These are phyloP conservation scores for Nicotiana noctiflora DNA, from an alignment of 257 asterid species.

Conservation along the genomic window DNA sequence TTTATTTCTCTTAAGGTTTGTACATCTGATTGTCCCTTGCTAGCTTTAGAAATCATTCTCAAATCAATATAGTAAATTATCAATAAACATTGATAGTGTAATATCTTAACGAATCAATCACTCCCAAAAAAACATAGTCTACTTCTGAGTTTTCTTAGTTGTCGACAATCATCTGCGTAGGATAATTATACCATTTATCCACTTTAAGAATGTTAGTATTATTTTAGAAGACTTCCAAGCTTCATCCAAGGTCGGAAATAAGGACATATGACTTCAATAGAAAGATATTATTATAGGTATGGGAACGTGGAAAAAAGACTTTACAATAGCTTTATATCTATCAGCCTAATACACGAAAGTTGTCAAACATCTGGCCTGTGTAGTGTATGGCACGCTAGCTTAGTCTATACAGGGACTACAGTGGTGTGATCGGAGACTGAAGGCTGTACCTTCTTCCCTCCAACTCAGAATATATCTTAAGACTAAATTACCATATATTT, in stretches of 20 bases:
- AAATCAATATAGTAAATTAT: too few relatives aligned
- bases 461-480: conserved; percentile 34
- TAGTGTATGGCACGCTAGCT: conserved; percentile 22
- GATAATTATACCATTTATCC: too few relatives aligned
- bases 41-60: too few relatives aligned
- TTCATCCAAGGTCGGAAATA: not conserved
- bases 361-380: conserved; percentile 20
- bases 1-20: too few relatives aligned
- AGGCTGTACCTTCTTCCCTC: conserved; percentile 91
- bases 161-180: too few relatives aligned
- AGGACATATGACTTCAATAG: not conserved
- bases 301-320: not conserved
- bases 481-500: conserved; percentile 20
- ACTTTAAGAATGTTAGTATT: too few relatives aligned
- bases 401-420: conserved; percentile 25
- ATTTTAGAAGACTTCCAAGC: too few relatives aligned
- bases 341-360: conserved; percentile 10
- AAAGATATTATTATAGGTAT: not conserved
- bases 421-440: conserved; percentile 61
- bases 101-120: too few relatives aligned
- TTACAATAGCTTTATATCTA: not conserved
- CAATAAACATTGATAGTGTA: too few relatives aligned
- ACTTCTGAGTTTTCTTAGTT: too few relatives aligned
- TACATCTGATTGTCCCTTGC: too few relatives aligned
- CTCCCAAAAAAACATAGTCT: too few relatives aligned